Base-by-base conservation (phyloP, 345 rosid genomes). In the Alliaria petiolata region DNA sequence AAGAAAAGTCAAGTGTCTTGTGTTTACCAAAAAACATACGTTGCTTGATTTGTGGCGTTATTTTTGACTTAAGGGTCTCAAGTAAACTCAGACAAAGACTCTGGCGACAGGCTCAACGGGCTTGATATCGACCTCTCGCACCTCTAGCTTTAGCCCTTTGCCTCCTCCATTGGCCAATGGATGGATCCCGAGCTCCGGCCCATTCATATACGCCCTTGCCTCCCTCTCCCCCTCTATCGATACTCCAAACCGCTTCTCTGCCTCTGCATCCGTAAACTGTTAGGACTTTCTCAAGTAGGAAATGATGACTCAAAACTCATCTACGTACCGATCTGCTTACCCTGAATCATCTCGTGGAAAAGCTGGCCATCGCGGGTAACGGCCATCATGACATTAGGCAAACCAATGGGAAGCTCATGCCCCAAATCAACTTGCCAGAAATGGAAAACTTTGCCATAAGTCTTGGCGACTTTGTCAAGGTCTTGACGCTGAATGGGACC, bases 371-470 rank as follows among this genome's bases (percentile, higher is more conserved):
- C 92, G 19, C 86, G 72, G 1, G 93, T 88, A 2, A 88, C 65
- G 35, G 93, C 79, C 90, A 93, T 77, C 95, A 93, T 90, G 39
- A 86, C 15, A 59, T 87, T 88, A 13, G 96, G 93, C 9, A 88
- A 47, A 4, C 97, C 96, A 31, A 87, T 55, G n/a, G 96, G 93
- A 49, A 93, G 84, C 69, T 71, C 76, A 61, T 90, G 84, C 3
- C 92, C 96, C 51, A 25, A 76, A 56, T 93, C 98, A 34, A 86
- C 84, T 81, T 93, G 98, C 98, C 98, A 93, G 40, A 93, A 93
- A 43, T 88, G 97, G 71, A 83, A 70, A 5, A 85, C 83, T 81
- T 90, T 87, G 2, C 97, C 96, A 5, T 87, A 88, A 20, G 90
- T 88, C 80, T 85, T 87, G 53, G 81, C 76, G 3, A 87, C 82